These are phyloP conservation scores for Monascus purpureus DNA, from an alignment of 495 filamentous ascomycete genomes.

Conservation along the genomic window DNA sequence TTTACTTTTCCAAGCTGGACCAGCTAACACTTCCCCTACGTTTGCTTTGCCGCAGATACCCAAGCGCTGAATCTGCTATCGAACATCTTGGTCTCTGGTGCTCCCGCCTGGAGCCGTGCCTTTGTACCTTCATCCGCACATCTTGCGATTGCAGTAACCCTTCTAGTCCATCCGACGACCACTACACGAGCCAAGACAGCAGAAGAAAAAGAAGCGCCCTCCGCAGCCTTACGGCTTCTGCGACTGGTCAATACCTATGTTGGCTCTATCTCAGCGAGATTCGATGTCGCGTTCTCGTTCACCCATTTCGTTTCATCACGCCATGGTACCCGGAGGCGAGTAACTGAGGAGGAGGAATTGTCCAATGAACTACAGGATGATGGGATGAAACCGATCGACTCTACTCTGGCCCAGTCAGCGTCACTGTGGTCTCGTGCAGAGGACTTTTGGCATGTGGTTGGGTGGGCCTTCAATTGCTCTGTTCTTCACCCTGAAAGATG, in stretches of 20 bases:
- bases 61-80: slow-evolving; percentile 56
- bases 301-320: slow-evolving; percentile 21
- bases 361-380: slow-evolving; percentile 8
- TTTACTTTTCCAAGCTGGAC: too few relatives aligned
- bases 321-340: slow-evolving; percentile 16
- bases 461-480: slow-evolving; percentile 91
- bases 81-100: slow-evolving; percentile 46
- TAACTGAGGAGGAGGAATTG: slow-evolving; percentile 8
- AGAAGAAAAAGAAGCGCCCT: slow-evolving; percentile 39
- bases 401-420: slow-evolving; percentile 45
- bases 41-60: too few relatives aligned
- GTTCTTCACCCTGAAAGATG: slow-evolving; percentile 54
- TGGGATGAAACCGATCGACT: slow-evolving; percentile 28
- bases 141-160: slow-evolving; percentile 51
- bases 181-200: slow-evolving; percentile 44
- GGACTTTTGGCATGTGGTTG: slow-evolving; percentile 81
- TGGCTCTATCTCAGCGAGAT: slow-evolving; percentile 33
- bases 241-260: slow-evolving; percentile 38
- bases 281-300: slow-evolving; percentile 42
- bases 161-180: slow-evolving; percentile 56
- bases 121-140: slow-evolving; percentile 40
- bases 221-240: slow-evolving; percentile 42
- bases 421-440: slow-evolving; percentile 59
- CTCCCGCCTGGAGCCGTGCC: slow-evolving; percentile 25
- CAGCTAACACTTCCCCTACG: too few relatives aligned